A percentile compares a stretch with the other conserved stretches of the same genome.
Evolutionary conservation across 768 basidiomycete species (phyloP).

Genomic region (Xanthoconium purpureum): DNA sequence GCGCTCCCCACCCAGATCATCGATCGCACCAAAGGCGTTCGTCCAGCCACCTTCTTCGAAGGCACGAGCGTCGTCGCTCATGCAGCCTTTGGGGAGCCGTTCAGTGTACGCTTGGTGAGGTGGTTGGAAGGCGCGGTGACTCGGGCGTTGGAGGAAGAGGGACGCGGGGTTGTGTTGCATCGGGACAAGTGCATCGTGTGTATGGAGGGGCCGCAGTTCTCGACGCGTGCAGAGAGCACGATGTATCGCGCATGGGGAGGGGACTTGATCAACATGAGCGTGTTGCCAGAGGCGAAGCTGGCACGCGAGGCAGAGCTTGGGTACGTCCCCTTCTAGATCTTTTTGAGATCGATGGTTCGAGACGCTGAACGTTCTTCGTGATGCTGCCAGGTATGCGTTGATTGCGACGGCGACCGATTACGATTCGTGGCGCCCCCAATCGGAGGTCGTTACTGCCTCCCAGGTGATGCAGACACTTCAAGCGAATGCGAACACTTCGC

Average conservation of each 20-base stretch:
- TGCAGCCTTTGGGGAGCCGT: constrained; percentile 92
- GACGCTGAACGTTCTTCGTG: neutral
- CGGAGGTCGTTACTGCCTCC: constrained; percentile 81
- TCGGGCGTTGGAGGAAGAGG: constrained; percentile 58
- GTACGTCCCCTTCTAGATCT: constrained; percentile 39
- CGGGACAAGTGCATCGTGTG: constrained; percentile 87
- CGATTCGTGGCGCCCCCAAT: constrained; percentile 86
- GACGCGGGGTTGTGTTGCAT: constrained; percentile 65
- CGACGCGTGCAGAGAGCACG: constrained; percentile 89
- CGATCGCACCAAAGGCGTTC: constrained; percentile 91
- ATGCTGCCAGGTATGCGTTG: constrained; percentile 75
- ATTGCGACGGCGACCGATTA: constrained; percentile 93
- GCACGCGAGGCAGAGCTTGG: constrained; percentile 93
- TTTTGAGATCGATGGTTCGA: neutral
- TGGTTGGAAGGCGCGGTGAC: constrained; percentile 68
- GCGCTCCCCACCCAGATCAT: constrained; percentile 89
- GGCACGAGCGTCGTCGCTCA: constrained; percentile 83
- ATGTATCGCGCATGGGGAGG: constrained; percentile 95
- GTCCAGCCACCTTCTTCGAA: constrained; percentile 85
- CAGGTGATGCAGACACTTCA: constrained; percentile 89
- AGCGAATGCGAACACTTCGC: constrained; percentile 82
- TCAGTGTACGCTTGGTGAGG: constrained; percentile 57
- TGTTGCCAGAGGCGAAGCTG: constrained; percentile 94
- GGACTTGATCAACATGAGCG: constrained; percentile 97
- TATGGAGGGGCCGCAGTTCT: constrained; percentile 98